phyloP scores from a whole-genome alignment of 2,329 filamentous ascomycete species.

The Eutypa lata region DNA sequence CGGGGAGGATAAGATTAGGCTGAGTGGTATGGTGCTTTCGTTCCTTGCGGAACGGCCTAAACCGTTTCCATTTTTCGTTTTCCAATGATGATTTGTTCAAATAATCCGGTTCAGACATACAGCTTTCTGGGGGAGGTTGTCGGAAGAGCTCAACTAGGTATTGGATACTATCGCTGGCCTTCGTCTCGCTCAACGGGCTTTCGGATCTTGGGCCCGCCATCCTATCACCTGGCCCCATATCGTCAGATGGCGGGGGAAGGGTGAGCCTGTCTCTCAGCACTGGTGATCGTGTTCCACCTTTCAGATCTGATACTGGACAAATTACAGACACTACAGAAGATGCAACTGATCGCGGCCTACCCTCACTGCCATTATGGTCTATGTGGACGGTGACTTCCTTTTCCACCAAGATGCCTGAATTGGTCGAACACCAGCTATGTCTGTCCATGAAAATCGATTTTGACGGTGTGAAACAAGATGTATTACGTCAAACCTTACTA shows the following conservation, averaged over 20 bases:
- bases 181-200: not conserved
- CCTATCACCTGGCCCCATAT: not conserved
- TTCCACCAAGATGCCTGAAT: constrained; percentile 15
- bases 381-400: constrained; percentile 12
- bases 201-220: not conserved
- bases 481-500: constrained; percentile 15
- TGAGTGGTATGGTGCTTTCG: constrained; percentile 29
- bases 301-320: constrained; percentile 12
- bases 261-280: constrained; percentile 4
- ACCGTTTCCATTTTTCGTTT: constrained; percentile 37
- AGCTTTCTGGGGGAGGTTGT: constrained; percentile 7
- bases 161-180: not conserved
- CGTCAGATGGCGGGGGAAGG: not conserved
- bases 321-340: constrained; percentile 9
- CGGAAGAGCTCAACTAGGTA: not conserved
- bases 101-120: constrained; percentile 13
- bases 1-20: constrained; percentile 42
- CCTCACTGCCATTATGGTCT: constrained; percentile 10
- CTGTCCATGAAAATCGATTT: constrained; percentile 12
- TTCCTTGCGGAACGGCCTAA: constrained; percentile 38
- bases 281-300: constrained; percentile 4
- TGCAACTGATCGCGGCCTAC: constrained; percentile 4
- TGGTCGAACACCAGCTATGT: constrained; percentile 5
- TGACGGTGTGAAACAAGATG: constrained; percentile 11
- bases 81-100: not conserved